A percentile compares a stretch with the other conserved stretches of the same genome.
Conservation (phyloP, 176 grass and related monocot species). For the Pontederia crassipes region DNA sequence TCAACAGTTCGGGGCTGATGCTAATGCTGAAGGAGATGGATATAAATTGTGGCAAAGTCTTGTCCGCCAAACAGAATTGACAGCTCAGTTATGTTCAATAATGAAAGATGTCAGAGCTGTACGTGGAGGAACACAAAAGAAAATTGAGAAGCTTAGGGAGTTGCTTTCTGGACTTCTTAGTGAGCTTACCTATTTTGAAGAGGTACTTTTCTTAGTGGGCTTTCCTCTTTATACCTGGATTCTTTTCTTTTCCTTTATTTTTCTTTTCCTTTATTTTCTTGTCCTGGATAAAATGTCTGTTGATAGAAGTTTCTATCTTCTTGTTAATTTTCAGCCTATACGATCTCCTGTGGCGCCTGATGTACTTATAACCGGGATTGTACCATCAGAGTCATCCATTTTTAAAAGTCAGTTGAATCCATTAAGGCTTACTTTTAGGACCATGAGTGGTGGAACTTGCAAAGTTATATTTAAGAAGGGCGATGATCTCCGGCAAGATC, state of each 20-base stretch:
- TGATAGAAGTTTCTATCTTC: not conserved
- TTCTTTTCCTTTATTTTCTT: constrained; percentile 2
- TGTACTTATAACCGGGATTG: constrained; percentile 57
- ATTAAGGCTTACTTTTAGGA: constrained; percentile 75
- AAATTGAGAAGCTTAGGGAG: constrained; percentile 75
- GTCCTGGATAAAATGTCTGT: not conserved
- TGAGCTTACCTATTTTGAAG: constrained; percentile 89
- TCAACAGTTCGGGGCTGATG: constrained; percentile 51
- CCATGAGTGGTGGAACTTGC: constrained; percentile 49
- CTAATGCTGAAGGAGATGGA: constrained; percentile 74
- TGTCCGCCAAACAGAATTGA: constrained; percentile 61
- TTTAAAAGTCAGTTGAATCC: constrained; percentile 83
- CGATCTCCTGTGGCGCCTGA: constrained; percentile 63
- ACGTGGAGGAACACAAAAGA: constrained; percentile 69
- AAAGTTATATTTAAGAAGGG: constrained; percentile 95
- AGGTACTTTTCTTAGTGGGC: constrained; percentile 32
- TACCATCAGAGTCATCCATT: constrained; percentile 75
- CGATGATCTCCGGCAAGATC: constrained; percentile 94
- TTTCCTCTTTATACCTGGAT: constrained; percentile 16
- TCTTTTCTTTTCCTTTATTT: not conserved
- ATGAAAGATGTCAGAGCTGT: constrained; percentile 84
- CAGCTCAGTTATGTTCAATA: constrained; percentile 76
- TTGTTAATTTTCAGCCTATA: constrained; percentile 57
- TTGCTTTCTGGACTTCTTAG: constrained; percentile 65
- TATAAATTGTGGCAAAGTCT: constrained; percentile 91